Conservation (phyloP, 345 rosid genomes). For the Syzygium aromaticum region DNA sequence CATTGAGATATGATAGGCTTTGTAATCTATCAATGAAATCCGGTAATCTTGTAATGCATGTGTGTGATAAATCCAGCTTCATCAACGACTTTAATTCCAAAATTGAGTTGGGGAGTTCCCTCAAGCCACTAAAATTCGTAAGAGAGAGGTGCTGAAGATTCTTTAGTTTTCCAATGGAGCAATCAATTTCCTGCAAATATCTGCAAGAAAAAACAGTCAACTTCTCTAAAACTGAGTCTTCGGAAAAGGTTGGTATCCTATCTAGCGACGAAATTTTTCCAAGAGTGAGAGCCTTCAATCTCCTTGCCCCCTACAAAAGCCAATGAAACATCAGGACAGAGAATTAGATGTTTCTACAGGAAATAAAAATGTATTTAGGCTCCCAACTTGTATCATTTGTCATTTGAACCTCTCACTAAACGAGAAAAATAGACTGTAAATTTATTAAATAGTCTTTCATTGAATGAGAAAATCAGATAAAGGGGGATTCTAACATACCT, state of each 20-base stretch:
- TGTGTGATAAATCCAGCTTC: accelerated
- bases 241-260: background rate
- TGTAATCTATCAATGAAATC: too few relatives aligned
- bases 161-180: background rate
- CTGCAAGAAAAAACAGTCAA: too few relatives aligned
- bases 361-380: background rate
- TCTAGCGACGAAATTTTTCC: accelerated
- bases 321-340: background rate
- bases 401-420: background rate
- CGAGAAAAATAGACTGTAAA: background rate
- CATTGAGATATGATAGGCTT: too few relatives aligned
- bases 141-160: background rate
- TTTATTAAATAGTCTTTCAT: background rate
- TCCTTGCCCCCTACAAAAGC: background rate
- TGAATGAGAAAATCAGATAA: background rate
- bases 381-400: background rate
- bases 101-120: background rate
- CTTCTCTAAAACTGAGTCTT: background rate
- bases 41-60: too few relatives aligned
- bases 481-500: background rate
- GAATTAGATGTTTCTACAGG: background rate
- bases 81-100: background rate
- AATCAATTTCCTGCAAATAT: background rate
- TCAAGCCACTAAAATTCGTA: too few relatives aligned
- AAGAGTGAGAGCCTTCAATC: background rate